Evolutionary conservation across 2,329 filamentous ascomycete genomes (phyloP), one percentile per base, ranked within the genome.

Genomic region (Penicillium sp.): DNA sequence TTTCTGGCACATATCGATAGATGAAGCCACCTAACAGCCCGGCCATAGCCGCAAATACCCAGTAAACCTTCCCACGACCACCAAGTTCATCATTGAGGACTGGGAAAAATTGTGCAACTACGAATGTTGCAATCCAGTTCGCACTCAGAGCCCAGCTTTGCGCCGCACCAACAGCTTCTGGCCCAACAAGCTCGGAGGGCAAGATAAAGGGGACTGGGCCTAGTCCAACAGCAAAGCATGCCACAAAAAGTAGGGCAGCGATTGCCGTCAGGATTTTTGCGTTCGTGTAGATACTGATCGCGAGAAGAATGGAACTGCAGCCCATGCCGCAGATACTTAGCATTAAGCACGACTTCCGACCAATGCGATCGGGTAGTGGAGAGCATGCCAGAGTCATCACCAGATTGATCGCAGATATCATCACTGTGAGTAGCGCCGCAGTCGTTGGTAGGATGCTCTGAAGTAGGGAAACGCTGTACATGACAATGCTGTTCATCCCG

Each of bases 191-290:
- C 73, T 97, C 94, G 1, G 90, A 92, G 0, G 92, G 88, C 43
- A 99, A 81, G 61, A 97, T 95, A 72, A 97, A 99, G 0, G 94
- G 94, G 0, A 99, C 90, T 0, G 94, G 94, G 0, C 94, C 94
- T 0, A 99, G 81, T 0, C 94, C 94, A 13, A 96, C 83, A 0
- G 90, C 94, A 64, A 97, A 99, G 67, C 89, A 91, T 4, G 84
- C 87, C 2, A 97, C 94, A 66, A 97, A 99, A 26, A 88, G 76
- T 10, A 97, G 79, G 0, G 95, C 91, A 0, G 90, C 85, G 0
- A 96, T 68, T 0, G 91, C 92, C 0, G 91, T 95, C 11, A 97
- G 76, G 2, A 89, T 75, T 66, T 92, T 88, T 62, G 89, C 74
- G 26, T 83, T 81, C 59, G 84, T 84, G 44, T 88, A 81, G 55